Base-by-base conservation (phyloP, 2,329 filamentous ascomycete genomes). In the Venturia nashicola region DNA sequence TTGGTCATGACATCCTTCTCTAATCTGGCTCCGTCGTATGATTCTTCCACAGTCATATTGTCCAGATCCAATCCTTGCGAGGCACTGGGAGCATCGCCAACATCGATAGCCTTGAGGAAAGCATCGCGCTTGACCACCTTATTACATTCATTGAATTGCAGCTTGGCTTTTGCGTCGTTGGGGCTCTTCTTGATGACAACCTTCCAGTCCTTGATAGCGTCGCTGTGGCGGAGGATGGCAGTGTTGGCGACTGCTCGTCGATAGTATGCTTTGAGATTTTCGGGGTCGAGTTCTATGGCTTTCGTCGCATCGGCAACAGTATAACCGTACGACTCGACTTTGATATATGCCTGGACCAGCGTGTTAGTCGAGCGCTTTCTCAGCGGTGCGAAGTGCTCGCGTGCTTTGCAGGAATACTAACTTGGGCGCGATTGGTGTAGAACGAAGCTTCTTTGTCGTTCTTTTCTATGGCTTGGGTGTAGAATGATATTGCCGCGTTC, bases 191-290 rank as follows among this genome's bases (percentile, higher is more conserved):
- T 89, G 69, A 94, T 86, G 67, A 96, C 95, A 64, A 90, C 84
- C 76, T 89, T 95, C 80, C 97, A 97, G 75, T 99, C 94, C 71
- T 87, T 86, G 46, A 96, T 82, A 20, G 94, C 94, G 66, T 96
- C 93, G 72, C 87, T 87, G 69, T 93, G 90, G 73, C 87, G 87
- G 63, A 97, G 82, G 67, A 97, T 97, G 65, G 93, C 93, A 40
- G 92, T 91, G 71, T 94, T 90, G 61, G 93, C 92, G 32, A 96
- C 85, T 62, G 93, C 94, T 77, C 94, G 86, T 73, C 94, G 86
- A 80, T 96, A 99, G 78, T 94, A 96, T 62, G 93, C 94, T 90
- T 97, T 97, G 74, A 93, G 83, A 74, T 96, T 91, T 71, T 86
- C 84, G 18, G 91, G 85, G 72, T 97, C 90, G 65, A 97, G 80